Evolutionary conservation across 176 grass and related monocot genomes (phyloP).

Genomic region (Poa annua): DNA sequence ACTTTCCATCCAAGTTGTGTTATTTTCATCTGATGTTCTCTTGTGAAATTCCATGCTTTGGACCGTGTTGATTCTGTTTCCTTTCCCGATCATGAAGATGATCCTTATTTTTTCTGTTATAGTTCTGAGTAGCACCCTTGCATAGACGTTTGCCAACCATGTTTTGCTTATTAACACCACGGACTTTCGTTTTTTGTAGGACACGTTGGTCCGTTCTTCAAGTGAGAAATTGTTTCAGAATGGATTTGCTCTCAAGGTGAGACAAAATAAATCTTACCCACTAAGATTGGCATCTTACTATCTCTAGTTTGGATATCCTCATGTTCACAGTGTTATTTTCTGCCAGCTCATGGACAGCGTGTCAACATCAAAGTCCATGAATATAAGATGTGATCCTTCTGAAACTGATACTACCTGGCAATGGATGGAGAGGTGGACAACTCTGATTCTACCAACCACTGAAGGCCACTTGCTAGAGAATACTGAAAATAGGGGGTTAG

Average conservation of each 20-base stretch:
- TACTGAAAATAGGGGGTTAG: constrained; percentile 50
- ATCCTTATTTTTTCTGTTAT: background rate
- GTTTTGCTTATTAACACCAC: background rate
- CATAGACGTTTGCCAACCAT: background rate
- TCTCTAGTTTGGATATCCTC: constrained; percentile 35
- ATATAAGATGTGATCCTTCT: constrained; percentile 86
- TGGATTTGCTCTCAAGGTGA: constrained; percentile 88
- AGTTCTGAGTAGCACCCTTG: background rate
- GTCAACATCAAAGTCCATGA: constrained; percentile 57
- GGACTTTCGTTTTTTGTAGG: constrained; percentile 21
- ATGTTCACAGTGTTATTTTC: constrained; percentile 47
- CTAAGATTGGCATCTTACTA: constrained; percentile 18
- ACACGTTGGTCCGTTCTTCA: constrained; percentile 50
- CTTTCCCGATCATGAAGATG: background rate
- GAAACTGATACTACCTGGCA: constrained; percentile 82
- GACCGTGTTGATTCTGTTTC: background rate
- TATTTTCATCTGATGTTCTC: background rate
- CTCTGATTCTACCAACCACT: constrained; percentile 44
- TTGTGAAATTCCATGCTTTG: constrained; percentile 12
- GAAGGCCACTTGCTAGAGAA: constrained; percentile 38
- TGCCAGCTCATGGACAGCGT: constrained; percentile 75
- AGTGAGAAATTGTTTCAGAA: constrained; percentile 72
- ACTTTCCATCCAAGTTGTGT: background rate
- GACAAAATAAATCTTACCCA: constrained; percentile 19
- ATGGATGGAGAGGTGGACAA: constrained; percentile 95